phyloP scores from a whole-genome alignment of 257 asterid species.

The Craterostigma plantagineum region DNA sequence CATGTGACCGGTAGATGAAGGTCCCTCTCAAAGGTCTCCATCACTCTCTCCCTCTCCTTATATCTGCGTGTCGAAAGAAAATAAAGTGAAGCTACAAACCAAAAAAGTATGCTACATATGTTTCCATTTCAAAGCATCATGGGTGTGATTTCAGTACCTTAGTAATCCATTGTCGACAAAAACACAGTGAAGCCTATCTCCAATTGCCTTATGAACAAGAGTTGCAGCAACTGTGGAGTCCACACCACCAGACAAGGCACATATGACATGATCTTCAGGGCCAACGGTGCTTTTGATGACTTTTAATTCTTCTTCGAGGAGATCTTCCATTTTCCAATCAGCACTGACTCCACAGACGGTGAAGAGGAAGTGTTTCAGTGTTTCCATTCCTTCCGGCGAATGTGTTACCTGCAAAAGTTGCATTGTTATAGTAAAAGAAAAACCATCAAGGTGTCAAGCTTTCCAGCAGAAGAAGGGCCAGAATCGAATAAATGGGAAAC shows the following conservation, averaged over 20 bases:
- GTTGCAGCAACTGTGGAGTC: constrained; percentile 97
- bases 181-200: constrained; percentile 89
- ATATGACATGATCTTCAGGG: constrained; percentile 70
- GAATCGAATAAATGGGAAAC: neutral
- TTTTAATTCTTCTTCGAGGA: constrained; percentile 69
- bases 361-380: constrained; percentile 56
- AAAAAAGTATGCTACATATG: neutral
- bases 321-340: constrained; percentile 84
- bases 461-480: neutral
- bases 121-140: neutral
- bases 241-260: constrained; percentile 96
- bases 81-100: neutral
- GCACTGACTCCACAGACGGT: constrained; percentile 62
- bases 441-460: neutral
- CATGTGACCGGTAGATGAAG: constrained; percentile 91
- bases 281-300: constrained; percentile 46
- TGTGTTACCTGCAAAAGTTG: constrained; percentile 62
- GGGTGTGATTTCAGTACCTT: constrained; percentile 23
- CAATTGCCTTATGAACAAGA: constrained; percentile 86
- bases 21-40: constrained; percentile 74
- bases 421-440: neutral
- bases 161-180: constrained; percentile 93
- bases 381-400: constrained; percentile 86
- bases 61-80: constrained; percentile 23
- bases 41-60: constrained; percentile 73